These are phyloP conservation scores for Salicornia ramosissima DNA, from an alignment of 148 eudicot species.

Conservation along the genomic window DNA sequence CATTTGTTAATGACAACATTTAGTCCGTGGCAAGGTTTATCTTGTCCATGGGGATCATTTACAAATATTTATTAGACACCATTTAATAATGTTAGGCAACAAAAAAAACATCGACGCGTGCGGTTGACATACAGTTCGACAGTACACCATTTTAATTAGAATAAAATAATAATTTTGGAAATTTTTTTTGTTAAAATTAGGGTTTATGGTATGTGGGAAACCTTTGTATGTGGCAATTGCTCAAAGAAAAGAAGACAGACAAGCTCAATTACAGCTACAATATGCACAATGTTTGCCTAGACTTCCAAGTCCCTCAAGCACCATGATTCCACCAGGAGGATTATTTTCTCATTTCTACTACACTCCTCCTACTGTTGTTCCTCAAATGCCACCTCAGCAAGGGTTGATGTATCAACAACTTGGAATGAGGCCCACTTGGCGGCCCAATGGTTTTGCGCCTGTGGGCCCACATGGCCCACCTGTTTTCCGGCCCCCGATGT, in stretches of 20 bases:
- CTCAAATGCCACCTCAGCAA: constrained; percentile 44
- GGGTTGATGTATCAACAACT: constrained; percentile 55
- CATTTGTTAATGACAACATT: too few relatives aligned
- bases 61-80: too few relatives aligned
- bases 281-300: constrained; percentile 53
- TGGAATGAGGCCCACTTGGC: constrained; percentile 63
- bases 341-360: constrained; percentile 51
- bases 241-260: constrained; percentile 75
- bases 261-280: constrained; percentile 53
- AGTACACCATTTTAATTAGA: too few relatives aligned
- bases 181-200: too few relatives aligned
- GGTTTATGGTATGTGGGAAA: constrained; percentile 23
- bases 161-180: too few relatives aligned
- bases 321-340: constrained; percentile 43
- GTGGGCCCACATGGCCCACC: constrained; percentile 31
- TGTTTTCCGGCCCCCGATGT: constrained; percentile 39
- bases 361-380: constrained; percentile 38
- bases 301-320: constrained; percentile 38
- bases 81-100: too few relatives aligned
- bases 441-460: constrained; percentile 41
- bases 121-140: too few relatives aligned
- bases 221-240: constrained; percentile 85
- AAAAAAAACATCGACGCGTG: too few relatives aligned
- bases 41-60: too few relatives aligned
- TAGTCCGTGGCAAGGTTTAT: too few relatives aligned